phyloP scores from a whole-genome alignment of 78 protist genomes.

The Carpediemonas membranifera region DNA sequence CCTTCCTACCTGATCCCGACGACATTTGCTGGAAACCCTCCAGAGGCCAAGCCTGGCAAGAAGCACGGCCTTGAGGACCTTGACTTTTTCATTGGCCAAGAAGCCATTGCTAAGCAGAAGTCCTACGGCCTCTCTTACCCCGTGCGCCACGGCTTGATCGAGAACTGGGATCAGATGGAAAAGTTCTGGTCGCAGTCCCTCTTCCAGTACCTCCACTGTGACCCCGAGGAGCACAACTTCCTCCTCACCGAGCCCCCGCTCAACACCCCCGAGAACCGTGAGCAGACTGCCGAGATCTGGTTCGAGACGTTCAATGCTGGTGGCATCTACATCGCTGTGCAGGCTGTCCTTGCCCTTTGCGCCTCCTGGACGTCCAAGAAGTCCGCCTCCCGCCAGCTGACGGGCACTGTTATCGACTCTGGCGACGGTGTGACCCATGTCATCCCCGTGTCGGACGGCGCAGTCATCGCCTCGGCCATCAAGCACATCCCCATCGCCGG shows the following conservation, averaged over 20 bases:
- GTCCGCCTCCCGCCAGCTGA: slow-evolving; percentile 47
- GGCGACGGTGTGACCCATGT: slow-evolving; percentile 86
- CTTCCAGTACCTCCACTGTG: slow-evolving; percentile 80
- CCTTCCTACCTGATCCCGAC: slow-evolving; percentile 90
- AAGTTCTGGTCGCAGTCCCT: slow-evolving; percentile 87
- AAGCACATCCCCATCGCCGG: slow-evolving; percentile 96
- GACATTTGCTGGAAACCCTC: too few species aligned
- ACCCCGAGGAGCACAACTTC: slow-evolving; percentile 89
- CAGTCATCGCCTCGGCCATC: slow-evolving; percentile 86
- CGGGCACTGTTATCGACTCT: slow-evolving; percentile 86
- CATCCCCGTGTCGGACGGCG: slow-evolving; percentile 93
- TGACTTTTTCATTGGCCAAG: slow-evolving; percentile 76
- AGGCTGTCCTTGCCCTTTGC: slow-evolving; percentile 75
- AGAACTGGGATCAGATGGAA: slow-evolving; percentile 96
- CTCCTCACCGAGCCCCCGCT: slow-evolving; percentile 87
- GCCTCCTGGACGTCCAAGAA: slow-evolving; percentile 32
- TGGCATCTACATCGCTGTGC: slow-evolving; percentile 65
- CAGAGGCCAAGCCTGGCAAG: too few species aligned
- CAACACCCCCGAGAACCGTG: slow-evolving; percentile 90
- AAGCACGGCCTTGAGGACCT: slow-evolving; percentile 75
- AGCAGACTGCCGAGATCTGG: slow-evolving; percentile 79
- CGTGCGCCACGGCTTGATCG: slow-evolving; percentile 87
- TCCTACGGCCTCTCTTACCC: slow-evolving; percentile 73
- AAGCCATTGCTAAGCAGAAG: slow-evolving; percentile 74
- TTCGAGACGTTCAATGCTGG: slow-evolving; percentile 92